These are phyloP conservation scores for Leonotis leonurus DNA, from an alignment of 257 asterid species.

Conservation along the genomic window DNA sequence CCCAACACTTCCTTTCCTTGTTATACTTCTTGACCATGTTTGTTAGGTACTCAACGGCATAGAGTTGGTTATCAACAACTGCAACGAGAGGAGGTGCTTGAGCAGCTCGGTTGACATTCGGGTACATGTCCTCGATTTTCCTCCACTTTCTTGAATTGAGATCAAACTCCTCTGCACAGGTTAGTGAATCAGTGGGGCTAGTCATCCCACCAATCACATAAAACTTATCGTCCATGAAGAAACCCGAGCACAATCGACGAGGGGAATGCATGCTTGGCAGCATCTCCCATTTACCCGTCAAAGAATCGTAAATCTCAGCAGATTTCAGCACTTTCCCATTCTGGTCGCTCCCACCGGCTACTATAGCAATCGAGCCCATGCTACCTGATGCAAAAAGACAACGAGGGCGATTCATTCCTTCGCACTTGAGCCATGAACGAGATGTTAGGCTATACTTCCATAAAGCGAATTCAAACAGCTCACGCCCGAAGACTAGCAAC, in stretches of 20 bases:
- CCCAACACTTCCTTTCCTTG: constrained; percentile 57
- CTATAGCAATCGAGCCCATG: constrained; percentile 57
- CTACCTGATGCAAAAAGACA: constrained; percentile 77
- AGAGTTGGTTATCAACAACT: constrained; percentile 63
- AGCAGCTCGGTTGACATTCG: constrained; percentile 70
- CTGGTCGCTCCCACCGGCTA: constrained; percentile 81
- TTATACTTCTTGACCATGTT: constrained; percentile 78
- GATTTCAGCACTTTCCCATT: constrained; percentile 64
- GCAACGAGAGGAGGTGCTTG: constrained; percentile 97
- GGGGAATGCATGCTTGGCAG: constrained; percentile 82
- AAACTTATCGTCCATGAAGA: constrained; percentile 73
- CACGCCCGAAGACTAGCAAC: constrained; percentile 80
- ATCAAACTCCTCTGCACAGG: constrained; percentile 84
- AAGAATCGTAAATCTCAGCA: constrained; percentile 71
- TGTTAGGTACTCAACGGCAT: constrained; percentile 68
- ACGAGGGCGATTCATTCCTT: constrained; percentile 66
- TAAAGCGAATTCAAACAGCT: constrained; percentile 67
- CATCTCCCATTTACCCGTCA: constrained; percentile 64
- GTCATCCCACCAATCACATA: constrained; percentile 90
- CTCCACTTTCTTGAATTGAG: constrained; percentile 64
- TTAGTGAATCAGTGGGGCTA: constrained; percentile 54
- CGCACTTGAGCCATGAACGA: constrained; percentile 59
- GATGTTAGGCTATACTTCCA: constrained; percentile 64
- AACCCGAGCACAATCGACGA: constrained; percentile 74
- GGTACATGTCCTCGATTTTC: constrained; percentile 70